Base-by-base conservation (phyloP, 805 yeast genomes). In the Candida germanica region DNA sequence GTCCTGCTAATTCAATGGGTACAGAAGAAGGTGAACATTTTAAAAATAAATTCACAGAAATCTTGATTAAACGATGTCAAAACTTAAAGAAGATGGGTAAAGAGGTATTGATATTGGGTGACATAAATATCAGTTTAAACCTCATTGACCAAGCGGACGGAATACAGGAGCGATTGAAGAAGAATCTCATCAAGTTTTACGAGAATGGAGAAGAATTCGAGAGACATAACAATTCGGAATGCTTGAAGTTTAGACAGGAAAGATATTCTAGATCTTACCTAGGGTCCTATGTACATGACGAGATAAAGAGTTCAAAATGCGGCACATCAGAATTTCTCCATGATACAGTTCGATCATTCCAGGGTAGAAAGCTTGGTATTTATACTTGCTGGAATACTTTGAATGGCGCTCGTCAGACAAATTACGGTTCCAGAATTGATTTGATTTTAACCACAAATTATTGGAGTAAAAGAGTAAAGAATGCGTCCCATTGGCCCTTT, bases 381-480 rank as follows among this genome's bases (percentile, higher is more conserved):
- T 93, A 83, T 53, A 88, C 97, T 0, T 93, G 89, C 31, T 91
- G 98, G 98, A 89, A 88, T 57, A 83, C 88, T 2, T 59, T 80
- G 47, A 74, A 76, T 34, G 83, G 83, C 47, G 73, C 84, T 14
- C 62, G 98, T 20, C 88, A 93, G 1, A 67, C 81, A 1, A 91
- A 91, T 52, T 83, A 73, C 56, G 97, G 98, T 0, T 83, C 96
- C 2, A 66, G 98, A 35, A 82, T 91, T 16, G 98, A 91, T 56
- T 72, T 82, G 46, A 79, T 91, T 5, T 56, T 88, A 5, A 14
- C 35, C 7, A 58, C 73, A 0, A 43, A 59, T 6, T 47, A 45
- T 0, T 42, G 83, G 31, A 48, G 61, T 3, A 36, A 51, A 0
- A 26, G 36, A 6, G 53, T 73, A 1, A 42, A 51, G 3, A 57